These are phyloP conservation scores for Nigrograna mackinnonii DNA, from an alignment of 2,329 filamentous ascomycete species.

Conservation along the genomic window DNA sequence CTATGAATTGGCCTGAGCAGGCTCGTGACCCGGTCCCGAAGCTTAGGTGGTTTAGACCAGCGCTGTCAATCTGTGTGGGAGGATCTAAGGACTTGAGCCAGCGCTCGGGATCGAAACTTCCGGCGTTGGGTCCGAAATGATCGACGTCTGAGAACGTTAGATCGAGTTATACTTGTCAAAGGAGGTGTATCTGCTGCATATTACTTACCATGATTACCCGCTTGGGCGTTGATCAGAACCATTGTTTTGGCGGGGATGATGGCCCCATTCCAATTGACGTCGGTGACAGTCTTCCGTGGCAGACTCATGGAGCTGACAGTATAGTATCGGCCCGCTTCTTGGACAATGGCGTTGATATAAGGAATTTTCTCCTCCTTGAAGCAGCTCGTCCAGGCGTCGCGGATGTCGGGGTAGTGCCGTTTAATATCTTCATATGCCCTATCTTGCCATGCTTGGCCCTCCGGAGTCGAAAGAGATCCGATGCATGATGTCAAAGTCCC, in stretches of 20 bases:
- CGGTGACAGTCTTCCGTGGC: conserved; percentile 54
- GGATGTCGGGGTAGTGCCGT: conserved; percentile 49
- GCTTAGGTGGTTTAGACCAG: conserved; percentile 44
- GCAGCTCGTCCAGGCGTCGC: conserved; percentile 51
- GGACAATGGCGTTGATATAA: conserved; percentile 54
- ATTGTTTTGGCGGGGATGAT: conserved; percentile 57
- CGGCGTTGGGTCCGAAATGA: conserved; percentile 53
- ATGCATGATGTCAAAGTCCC: conserved; percentile 57
- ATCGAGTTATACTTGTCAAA: no score
- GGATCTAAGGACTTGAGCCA: conserved; percentile 49
- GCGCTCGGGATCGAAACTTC: conserved; percentile 53
- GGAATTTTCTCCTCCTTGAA: conserved; percentile 54
- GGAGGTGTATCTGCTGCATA: conserved; percentile 48
- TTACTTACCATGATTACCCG: conserved; percentile 54
- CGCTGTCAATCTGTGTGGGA: conserved; percentile 14
- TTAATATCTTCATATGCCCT: conserved; percentile 57
- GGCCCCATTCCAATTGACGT: conserved; percentile 56
- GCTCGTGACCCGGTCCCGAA: conserved; percentile 56
- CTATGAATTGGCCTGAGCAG: conserved; percentile 57
- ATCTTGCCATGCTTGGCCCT: conserved; percentile 57
- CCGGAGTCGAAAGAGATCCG: conserved; percentile 52
- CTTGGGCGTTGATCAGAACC: conserved; percentile 60
- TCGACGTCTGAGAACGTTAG: conserved; percentile 53
- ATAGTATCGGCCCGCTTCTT: conserved; percentile 58
- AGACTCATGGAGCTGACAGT: conserved; percentile 58